Base-by-base conservation (phyloP, 2,329 filamentous ascomycete genomes). In the Harringtonia lauricola region DNA sequence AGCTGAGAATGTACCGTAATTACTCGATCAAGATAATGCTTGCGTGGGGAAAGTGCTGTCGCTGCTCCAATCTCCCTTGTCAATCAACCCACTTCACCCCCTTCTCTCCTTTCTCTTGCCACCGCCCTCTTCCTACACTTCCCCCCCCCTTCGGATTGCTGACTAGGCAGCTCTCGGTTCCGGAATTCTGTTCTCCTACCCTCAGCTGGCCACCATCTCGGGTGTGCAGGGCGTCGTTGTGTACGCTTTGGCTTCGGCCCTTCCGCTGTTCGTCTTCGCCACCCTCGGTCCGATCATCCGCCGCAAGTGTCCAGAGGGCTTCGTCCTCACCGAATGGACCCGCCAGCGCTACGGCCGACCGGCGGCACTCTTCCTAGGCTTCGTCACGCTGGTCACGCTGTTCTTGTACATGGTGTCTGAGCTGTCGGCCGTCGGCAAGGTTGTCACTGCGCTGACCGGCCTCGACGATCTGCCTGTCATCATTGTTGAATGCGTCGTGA, bases 11-110 rank as follows among this genome's bases (percentile, higher is more conserved):
- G 83, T 79, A 92, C 86, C 85, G 86, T 89, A 71, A 83, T 73
- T 81, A 90, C 85, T 90, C 85, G 86, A 92, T 86, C 86, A 92
- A 92, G 86, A 86, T 90, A 92, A 90, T 88, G 83, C 86, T 92
- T 92, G 86, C 86, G 86, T 90, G 86, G 81, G 86, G 84, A 90
- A 89, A 74, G 86, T 90, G 85, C 83, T 89, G 85, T 85, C 85
- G 84, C 84, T 86, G 78, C 49, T 50, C 45, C 43, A 43, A 48
- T 30, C 24, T 14, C 19, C 28, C 12, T 35, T n/a, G n/a, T n/a
- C n/a, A n/a, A 17, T 41, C 39, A n/a, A 30, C 45, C 48, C 51
- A 49, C 53, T 53, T 43, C 51, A 49, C 43, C 55, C 54, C 50
- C 52, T 49, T 24, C 39, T 21, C 33, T 28, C n/a, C 28, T 36